These are phyloP conservation scores for Melanomma pulvis-pyrius DNA, from an alignment of 495 filamentous ascomycete species.

Conservation along the genomic window DNA sequence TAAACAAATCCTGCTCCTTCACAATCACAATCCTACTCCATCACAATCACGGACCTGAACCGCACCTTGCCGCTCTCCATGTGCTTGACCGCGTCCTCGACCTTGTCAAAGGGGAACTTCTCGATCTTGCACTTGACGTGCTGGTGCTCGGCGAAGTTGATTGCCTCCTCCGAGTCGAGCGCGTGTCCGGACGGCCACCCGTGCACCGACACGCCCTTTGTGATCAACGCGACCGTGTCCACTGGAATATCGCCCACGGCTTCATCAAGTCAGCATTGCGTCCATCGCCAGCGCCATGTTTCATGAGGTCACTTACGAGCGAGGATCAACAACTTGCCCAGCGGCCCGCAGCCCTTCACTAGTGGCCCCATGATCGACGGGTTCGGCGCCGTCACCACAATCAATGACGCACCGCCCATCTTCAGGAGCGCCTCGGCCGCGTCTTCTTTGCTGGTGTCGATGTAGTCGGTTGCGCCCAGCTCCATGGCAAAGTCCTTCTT, in stretches of 20 bases:
- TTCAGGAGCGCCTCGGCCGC: conserved; percentile 54
- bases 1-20: conserved; percentile 10
- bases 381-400: conserved; percentile 67
- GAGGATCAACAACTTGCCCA: conserved; percentile 64
- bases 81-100: conserved; percentile 52
- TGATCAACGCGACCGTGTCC: conserved; percentile 54
- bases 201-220: conserved; percentile 56
- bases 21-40: conserved; percentile 43
- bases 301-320: conserved; percentile 46
- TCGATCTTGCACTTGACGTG: conserved; percentile 66
- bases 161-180: conserved; percentile 66
- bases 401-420: conserved; percentile 63
- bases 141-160: conserved; percentile 61
- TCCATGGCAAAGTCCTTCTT: conserved; percentile 64
- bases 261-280: conserved; percentile 15
- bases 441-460: conserved; percentile 62
- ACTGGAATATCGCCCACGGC: conserved; percentile 57
- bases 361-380: conserved; percentile 57
- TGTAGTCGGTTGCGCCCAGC: conserved; percentile 69
- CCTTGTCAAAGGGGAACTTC: conserved; percentile 62
- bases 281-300: not conserved
- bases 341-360: conserved; percentile 56
- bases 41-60: conserved; percentile 53
- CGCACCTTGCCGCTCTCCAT: conserved; percentile 51
- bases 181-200: conserved; percentile 69